phyloP scores from a whole-genome alignment of 306 rosid species.

The Cucurbita maxima region DNA sequence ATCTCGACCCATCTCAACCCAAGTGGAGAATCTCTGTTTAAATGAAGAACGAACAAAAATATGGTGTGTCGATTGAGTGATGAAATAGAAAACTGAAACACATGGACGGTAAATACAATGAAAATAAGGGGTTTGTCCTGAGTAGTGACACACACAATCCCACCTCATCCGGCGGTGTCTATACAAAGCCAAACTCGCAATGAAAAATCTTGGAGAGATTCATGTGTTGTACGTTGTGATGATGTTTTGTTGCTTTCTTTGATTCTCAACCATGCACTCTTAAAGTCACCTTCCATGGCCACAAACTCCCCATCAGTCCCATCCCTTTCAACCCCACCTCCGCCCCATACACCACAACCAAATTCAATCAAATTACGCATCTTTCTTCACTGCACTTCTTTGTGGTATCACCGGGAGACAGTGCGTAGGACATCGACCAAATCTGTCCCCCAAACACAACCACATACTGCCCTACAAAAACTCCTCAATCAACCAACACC shows the following conservation, averaged over 20 bases:
- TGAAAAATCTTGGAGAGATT: conserved; percentile 8
- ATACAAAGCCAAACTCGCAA: neutral
- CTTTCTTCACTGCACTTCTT: neutral
- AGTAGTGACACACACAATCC: neutral
- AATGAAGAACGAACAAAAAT: too few relatives aligned
- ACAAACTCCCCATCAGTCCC: conserved; percentile 42
- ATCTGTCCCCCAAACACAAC: neutral
- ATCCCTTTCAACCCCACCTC: conserved; percentile 10
- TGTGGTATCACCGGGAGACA: neutral
- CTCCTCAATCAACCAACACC: neutral
- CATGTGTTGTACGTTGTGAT: conserved; percentile 3
- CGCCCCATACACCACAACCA: neutral
- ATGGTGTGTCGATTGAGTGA: too few relatives aligned
- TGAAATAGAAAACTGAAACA: too few relatives aligned
- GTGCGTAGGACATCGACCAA: neutral
- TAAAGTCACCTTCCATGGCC: conserved; percentile 52
- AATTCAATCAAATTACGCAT: neutral
- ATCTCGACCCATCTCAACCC: too few relatives aligned
- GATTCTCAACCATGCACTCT: conserved; percentile 38
- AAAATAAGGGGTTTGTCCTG: neutral
- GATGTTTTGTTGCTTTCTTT: conserved; percentile 53
- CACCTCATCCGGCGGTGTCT: neutral
- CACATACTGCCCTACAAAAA: neutral
- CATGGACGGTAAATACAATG: neutral
- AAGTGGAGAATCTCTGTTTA: too few relatives aligned